phyloP scores from a whole-genome alignment of 306 rosid species.

The Cucumis cinereus region DNA sequence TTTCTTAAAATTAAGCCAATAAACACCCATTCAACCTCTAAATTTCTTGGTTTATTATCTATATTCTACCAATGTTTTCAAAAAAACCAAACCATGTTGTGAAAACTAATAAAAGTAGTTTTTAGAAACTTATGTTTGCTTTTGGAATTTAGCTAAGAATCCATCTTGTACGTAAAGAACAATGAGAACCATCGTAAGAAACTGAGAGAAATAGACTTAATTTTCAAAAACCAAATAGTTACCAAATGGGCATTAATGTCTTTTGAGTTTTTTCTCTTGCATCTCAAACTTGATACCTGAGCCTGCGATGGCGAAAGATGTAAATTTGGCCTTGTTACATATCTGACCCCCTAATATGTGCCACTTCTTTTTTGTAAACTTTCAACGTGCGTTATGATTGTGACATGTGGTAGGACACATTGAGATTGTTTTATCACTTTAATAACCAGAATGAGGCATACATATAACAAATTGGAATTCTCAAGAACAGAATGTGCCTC shows the following conservation, averaged over 20 bases:
- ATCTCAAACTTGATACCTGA: background rate
- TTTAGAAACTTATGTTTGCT: too few species aligned
- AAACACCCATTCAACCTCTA: too few species aligned
- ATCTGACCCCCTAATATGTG: background rate
- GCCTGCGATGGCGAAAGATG: background rate
- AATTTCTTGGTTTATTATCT: too few species aligned
- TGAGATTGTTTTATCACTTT: background rate
- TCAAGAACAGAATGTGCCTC: background rate
- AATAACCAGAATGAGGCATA: background rate
- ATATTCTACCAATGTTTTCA: too few species aligned
- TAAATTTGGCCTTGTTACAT: background rate
- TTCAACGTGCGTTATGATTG: background rate
- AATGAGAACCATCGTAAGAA: too few species aligned
- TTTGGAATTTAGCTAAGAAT: too few species aligned
- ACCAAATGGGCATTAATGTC: background rate
- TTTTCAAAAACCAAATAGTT: too few species aligned
- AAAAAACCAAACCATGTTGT: too few species aligned
- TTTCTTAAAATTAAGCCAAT: too few species aligned
- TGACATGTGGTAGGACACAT: background rate
- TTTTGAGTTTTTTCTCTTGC: background rate
- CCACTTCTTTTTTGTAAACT: background rate
- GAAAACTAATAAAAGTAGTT: too few species aligned
- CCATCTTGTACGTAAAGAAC: too few species aligned
- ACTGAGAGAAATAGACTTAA: too few species aligned
- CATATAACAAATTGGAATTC: background rate